Base-by-base conservation (phyloP, 2,329 filamentous ascomycete species). In the Coniochaeta sp. region DNA sequence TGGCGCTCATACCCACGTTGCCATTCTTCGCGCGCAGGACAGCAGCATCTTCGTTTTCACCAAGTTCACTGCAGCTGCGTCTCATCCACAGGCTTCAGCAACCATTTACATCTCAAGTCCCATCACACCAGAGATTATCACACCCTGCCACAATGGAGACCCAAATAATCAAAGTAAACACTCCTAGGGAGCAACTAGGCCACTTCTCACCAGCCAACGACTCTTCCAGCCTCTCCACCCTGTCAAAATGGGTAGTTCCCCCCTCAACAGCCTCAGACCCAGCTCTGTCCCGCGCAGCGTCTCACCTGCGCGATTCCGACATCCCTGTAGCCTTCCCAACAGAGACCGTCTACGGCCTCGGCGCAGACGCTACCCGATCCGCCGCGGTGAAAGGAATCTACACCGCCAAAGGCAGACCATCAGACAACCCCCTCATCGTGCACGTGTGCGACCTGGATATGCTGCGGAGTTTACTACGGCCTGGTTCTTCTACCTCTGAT, bases 281-380 rank as follows among this genome's bases (percentile, higher is more conserved):
- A 12, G 54, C 54, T 14, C 54, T 57, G 1, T 34, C 54, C 17
- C 31, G 2, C n/a, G 91, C 91, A 1, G 91, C 90, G 2, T 71
- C 80, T 14, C 81, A 87, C 64, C 78, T 96, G 38, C 82, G 79
- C 58, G 79, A 79, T 19, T 86, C 82, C 58, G 82, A 90, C 70
- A 82, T 82, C 3, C 95, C 95, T 5, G 91, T 99, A 56, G 95
- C 91, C 1, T 99, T 99, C 71, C 95, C 95, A 0, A 99, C 95
- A 0, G 95, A 99, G 76, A 99, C 95, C 0, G 95, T 99, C 0
- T 99, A 99, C 72, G 95, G 95, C 0, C 82, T 99, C 8, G 95
- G 92, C n/a, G 95, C 95, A 16, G 95, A 98, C 76, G 95, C 95
- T 12, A 98, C 93, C 28, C 85, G 91, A 67, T 91, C 88, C 68